These are phyloP conservation scores for Aspergillus cavernicola DNA, from an alignment of 495 filamentous ascomycete genomes.

Conservation along the genomic window DNA sequence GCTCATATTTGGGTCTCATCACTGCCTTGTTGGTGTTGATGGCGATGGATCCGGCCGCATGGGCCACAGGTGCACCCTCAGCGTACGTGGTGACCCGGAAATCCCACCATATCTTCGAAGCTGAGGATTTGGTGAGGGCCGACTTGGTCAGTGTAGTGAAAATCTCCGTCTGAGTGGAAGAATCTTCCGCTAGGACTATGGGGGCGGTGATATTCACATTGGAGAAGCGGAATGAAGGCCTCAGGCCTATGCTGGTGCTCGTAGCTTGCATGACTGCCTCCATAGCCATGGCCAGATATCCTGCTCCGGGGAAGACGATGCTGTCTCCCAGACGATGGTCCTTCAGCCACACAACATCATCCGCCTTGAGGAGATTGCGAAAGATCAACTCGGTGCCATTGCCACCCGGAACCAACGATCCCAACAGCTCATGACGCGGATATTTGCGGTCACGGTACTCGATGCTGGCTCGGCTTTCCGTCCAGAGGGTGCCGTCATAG, in stretches of 20 bases:
- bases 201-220: slow-evolving; percentile 37
- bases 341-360: slow-evolving; percentile 14
- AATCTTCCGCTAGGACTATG: slow-evolving; percentile 13
- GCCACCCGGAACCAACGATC: background rate
- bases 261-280: slow-evolving; percentile 39
- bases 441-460: slow-evolving; percentile 1
- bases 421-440: slow-evolving; percentile 10
- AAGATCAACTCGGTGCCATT: background rate
- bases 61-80: slow-evolving; percentile 1
- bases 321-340: slow-evolving; percentile 19
- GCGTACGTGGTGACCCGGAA: slow-evolving; percentile 9
- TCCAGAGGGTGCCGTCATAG: background rate
- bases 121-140: background rate
- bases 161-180: slow-evolving; percentile 3
- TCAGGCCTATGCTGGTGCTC: slow-evolving; percentile 1
- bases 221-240: slow-evolving; percentile 15
- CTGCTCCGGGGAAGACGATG: slow-evolving; percentile 51
- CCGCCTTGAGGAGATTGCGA: slow-evolving; percentile 10
- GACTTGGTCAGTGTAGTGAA: background rate
- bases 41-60: slow-evolving; percentile 11
- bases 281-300: slow-evolving; percentile 53
- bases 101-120: slow-evolving; percentile 12
- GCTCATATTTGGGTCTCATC: background rate
- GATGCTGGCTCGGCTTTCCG: background rate
- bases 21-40: background rate